phyloP scores from a whole-genome alignment of 108 stramenopile species.

The Discostella stelligeroides region DNA sequence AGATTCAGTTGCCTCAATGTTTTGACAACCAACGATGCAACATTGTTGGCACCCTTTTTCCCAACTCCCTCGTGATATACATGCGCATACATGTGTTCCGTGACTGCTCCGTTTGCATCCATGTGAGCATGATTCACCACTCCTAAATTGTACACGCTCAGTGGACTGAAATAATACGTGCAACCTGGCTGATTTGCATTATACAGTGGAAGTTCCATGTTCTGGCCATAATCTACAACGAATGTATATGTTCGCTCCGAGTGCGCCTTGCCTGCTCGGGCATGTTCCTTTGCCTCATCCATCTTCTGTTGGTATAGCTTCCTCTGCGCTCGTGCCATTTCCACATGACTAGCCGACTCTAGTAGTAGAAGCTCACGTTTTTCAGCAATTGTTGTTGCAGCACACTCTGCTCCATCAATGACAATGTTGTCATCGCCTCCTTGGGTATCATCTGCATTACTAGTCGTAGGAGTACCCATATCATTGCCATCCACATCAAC shows the following conservation, averaged over 20 bases:
- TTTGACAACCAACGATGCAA: slow-evolving; percentile 11
- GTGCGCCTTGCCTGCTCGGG: background rate
- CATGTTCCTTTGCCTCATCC: background rate
- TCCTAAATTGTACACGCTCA: slow-evolving; percentile 18
- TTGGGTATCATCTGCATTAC: too few species aligned
- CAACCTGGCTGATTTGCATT: slow-evolving; percentile 14
- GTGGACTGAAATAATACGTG: slow-evolving; percentile 21
- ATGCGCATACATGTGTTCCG: background rate
- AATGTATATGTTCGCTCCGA: background rate
- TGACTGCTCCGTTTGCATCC: slow-evolving; percentile 16
- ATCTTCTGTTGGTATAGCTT: background rate
- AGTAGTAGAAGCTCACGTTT: too few species aligned
- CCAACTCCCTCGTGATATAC: background rate
- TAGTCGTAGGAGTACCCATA: too few species aligned
- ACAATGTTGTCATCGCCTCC: too few species aligned
- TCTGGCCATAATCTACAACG: slow-evolving; percentile 16
- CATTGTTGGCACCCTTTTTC: slow-evolving; percentile 32
- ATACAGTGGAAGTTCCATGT: slow-evolving; percentile 14
- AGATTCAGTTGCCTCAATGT: too few species aligned
- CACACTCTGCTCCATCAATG: too few species aligned
- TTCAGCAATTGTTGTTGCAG: too few species aligned
- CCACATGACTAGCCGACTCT: too few species aligned
- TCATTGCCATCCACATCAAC: too few species aligned
- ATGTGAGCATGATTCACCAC: too few species aligned
- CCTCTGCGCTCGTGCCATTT: too few species aligned